Evolutionary conservation across 2,329 filamentous ascomycete genomes (phyloP).

Genomic region (Colletotrichum chlorophyti): DNA sequence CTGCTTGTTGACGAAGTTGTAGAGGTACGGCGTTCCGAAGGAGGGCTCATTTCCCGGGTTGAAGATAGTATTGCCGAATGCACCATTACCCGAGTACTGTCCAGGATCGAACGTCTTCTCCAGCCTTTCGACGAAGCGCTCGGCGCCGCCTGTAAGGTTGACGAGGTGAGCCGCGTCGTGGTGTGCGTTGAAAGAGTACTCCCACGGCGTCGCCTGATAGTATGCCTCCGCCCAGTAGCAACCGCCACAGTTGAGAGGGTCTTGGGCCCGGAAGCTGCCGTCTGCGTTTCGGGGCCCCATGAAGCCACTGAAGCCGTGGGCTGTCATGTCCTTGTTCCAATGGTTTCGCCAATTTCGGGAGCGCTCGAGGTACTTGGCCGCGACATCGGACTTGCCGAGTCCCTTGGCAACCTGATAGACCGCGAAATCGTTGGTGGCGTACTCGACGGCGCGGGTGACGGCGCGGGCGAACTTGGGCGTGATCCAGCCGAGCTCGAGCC

Average conservation of each 20-base stretch:
- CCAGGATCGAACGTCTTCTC: conserved; percentile 66
- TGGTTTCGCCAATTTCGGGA: conserved; percentile 76
- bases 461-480: conserved; percentile 67
- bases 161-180: conserved; percentile 68
- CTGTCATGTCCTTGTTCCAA: conserved; percentile 66
- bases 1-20: conserved; percentile 70
- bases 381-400: conserved; percentile 56
- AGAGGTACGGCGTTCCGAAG: conserved; percentile 73
- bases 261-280: conserved; percentile 56
- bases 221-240: conserved; percentile 69
- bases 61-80: conserved; percentile 64
- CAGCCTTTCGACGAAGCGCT: conserved; percentile 62
- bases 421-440: conserved; percentile 73
- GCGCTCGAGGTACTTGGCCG: conserved; percentile 65
- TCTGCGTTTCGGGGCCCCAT: conserved; percentile 64
- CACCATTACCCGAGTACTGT: conserved; percentile 46
- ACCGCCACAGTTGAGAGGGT: conserved; percentile 65
- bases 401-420: conserved; percentile 70
- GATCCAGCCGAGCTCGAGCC: conserved; percentile 70
- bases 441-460: conserved; percentile 71
- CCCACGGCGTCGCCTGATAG: conserved; percentile 68
- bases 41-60: conserved; percentile 73
- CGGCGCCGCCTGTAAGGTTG: conserved; percentile 58
- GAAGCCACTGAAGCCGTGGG: conserved; percentile 69
- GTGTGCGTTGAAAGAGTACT: conserved; percentile 73